Percentiles rank a stretch among this genome's conserved stretches.
Evolutionary conservation across 2,329 filamentous ascomycete genomes (phyloP).

Genomic region (Colletotrichum godetiae): DNA sequence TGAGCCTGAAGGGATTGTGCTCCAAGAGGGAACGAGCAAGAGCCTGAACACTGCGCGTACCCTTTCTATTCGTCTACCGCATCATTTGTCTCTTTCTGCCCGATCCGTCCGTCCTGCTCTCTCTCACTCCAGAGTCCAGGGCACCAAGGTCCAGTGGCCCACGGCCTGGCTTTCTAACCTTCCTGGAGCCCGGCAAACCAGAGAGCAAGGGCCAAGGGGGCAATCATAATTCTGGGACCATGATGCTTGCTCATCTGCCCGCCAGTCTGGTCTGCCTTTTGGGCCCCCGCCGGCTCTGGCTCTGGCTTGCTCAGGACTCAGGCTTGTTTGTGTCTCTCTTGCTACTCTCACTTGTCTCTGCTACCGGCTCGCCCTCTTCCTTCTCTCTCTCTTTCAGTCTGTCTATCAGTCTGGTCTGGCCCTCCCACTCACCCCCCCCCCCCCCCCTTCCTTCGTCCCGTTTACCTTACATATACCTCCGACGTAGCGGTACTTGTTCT

Average conservation of each 20-base stretch:
- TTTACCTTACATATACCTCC: constrained; percentile 11
- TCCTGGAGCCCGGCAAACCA: constrained; percentile 1
- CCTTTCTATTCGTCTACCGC: neutral
- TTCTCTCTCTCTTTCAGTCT: neutral
- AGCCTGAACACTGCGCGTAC: constrained; percentile 12
- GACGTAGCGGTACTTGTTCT: constrained; percentile 15
- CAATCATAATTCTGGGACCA: constrained; percentile 6
- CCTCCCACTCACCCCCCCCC: neutral
- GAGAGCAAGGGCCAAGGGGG: constrained; percentile 12
- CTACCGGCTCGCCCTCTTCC: neutral
- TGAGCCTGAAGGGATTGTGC: neutral
- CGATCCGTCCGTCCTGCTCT: constrained; percentile 5
- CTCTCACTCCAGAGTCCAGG: neutral
- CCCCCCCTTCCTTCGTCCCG: neutral
- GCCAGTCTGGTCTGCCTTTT: constrained; percentile 13
- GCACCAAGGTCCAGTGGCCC: neutral
- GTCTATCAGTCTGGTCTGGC: neutral
- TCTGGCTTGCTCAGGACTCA: neutral
- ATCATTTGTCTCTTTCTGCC: constrained; percentile 15
- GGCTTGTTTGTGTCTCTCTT: neutral
- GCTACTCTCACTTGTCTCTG: neutral
- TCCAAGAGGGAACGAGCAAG: neutral
- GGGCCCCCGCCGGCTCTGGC: too few species aligned
- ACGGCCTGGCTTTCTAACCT: neutral
- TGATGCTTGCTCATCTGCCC: constrained; percentile 17